Evolutionary conservation across 179 eudicot genomes (phyloP).

Genomic region (Drosera spatulata): DNA sequence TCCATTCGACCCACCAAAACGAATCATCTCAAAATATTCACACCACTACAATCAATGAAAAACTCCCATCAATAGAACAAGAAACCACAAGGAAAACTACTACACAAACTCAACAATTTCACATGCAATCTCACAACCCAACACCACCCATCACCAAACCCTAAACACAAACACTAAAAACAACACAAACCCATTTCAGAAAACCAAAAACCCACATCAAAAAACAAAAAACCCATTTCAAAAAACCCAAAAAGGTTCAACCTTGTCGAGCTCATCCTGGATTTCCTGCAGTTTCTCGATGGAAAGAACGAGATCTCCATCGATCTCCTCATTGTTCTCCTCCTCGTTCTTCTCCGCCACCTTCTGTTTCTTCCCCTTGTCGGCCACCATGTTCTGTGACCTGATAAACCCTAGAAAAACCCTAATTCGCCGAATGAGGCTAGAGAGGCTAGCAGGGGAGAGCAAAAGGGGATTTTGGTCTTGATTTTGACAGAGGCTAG

Average conservation of each 20-base stretch:
- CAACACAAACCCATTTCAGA: not conserved
- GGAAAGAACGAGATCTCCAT: conserved; percentile 56
- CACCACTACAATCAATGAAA: too few relatives aligned
- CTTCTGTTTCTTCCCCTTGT: conserved; percentile 70
- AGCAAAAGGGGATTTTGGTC: not conserved
- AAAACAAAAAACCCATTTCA: not conserved
- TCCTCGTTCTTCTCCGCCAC: conserved; percentile 42
- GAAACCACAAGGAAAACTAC: too few relatives aligned
- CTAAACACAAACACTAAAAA: too few relatives aligned
- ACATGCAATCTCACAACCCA: too few relatives aligned
- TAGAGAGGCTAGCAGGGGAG: not conserved
- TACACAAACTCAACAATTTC: too few relatives aligned
- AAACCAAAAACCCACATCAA: not conserved
- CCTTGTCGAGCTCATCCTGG: conserved; percentile 90
- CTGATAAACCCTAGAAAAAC: not conserved
- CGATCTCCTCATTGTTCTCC: conserved; percentile 43
- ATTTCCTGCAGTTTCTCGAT: conserved; percentile 78
- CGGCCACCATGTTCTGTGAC: conserved; percentile 45
- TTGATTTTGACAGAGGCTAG: not conserved
- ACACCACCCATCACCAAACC: too few relatives aligned
- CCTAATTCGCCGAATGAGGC: not conserved
- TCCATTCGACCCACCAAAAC: too few relatives aligned
- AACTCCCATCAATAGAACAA: too few relatives aligned
- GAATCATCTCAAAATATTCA: too few relatives aligned
- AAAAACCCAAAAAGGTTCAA: conserved; percentile 6